Percentiles rank a stretch among this genome's conserved stretches.
These are phyloP conservation scores for Cladobotryum mycophilum DNA, from an alignment of 2,329 filamentous ascomycete genomes.

Conservation along the genomic window DNA sequence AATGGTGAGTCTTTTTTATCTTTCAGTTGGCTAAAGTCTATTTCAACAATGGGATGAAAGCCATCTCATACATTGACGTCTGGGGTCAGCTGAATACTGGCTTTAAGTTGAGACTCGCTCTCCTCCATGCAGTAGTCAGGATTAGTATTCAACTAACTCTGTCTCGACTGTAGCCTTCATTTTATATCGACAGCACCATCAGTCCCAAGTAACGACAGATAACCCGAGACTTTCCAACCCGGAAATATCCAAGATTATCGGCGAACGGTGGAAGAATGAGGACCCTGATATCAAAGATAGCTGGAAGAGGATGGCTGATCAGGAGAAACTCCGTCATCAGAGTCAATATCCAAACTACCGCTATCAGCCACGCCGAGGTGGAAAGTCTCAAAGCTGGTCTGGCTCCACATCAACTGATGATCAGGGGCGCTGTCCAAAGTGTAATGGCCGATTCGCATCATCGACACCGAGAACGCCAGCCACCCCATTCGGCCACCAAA, in stretches of 20 bases:
- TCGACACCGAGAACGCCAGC: slow-evolving; percentile 55
- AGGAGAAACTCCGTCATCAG: slow-evolving; percentile 86
- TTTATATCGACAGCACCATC: slow-evolving; percentile 89
- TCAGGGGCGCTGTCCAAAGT: slow-evolving; percentile 60
- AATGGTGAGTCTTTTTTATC: slow-evolving; percentile 43
- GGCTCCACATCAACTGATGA: slow-evolving; percentile 38
- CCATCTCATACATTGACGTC: too few relatives aligned
- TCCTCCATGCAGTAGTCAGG: not conserved
- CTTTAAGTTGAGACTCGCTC: not conserved
- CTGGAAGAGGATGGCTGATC: slow-evolving; percentile 87
- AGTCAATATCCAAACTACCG: slow-evolving; percentile 89
- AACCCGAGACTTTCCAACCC: slow-evolving; percentile 91
- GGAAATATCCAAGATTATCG: slow-evolving; percentile 95
- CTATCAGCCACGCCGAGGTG: slow-evolving; percentile 75
- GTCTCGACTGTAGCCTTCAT: slow-evolving; percentile 70
- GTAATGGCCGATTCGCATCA: slow-evolving; percentile 58
- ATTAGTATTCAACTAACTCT: too few relatives aligned
- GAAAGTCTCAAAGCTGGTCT: slow-evolving; percentile 25
- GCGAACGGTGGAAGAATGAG: slow-evolving; percentile 81
- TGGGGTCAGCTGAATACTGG: not conserved
- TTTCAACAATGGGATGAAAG: not conserved
- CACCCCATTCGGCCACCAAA: slow-evolving; percentile 36
- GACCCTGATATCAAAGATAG: slow-evolving; percentile 66
- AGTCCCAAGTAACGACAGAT: slow-evolving; percentile 71
- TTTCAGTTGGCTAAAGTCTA: not conserved